Conservation (phyloP, 768 basidiomycete genomes). For the Agrocybe chaxingu region DNA sequence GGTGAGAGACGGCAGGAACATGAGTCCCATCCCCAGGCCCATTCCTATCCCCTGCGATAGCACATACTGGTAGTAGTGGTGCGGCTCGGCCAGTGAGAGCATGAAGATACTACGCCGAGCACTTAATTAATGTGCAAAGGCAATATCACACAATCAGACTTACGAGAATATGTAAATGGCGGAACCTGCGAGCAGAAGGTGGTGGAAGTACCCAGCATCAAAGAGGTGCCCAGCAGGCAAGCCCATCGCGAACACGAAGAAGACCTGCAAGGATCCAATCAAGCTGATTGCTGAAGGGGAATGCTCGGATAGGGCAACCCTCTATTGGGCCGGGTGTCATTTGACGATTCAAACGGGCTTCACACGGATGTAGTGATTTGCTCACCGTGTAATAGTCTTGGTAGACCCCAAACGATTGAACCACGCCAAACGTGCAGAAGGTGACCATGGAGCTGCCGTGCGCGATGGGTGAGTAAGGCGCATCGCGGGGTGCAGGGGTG, state of each 20-base stretch:
- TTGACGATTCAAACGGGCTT: too few species aligned
- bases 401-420: constrained; percentile 50
- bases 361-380: not conserved
- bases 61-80: constrained; percentile 50
- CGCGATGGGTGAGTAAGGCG: constrained; percentile 1
- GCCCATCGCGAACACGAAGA: constrained; percentile 43
- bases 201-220: constrained; percentile 49
- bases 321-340: constrained; percentile 16
- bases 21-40: constrained; percentile 53
- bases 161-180: constrained; percentile 42
- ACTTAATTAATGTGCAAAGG: not conserved
- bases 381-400: constrained; percentile 49
- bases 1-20: constrained; percentile 50
- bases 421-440: constrained; percentile 47
- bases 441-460: constrained; percentile 34
- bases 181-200: constrained; percentile 34
- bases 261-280: constrained; percentile 51
- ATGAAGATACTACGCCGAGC: constrained; percentile 37
- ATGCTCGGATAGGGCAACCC: constrained; percentile 32
- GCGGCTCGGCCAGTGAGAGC: constrained; percentile 44
- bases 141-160: constrained; percentile 8
- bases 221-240: constrained; percentile 42
- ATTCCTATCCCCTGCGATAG: constrained; percentile 54
- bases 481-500: not conserved
- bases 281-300: constrained; percentile 43